Percentiles rank a stretch among this genome's conserved stretches.
phyloP scores from a whole-genome alignment of 345 rosid genomes.

The Gossypium bickii region DNA sequence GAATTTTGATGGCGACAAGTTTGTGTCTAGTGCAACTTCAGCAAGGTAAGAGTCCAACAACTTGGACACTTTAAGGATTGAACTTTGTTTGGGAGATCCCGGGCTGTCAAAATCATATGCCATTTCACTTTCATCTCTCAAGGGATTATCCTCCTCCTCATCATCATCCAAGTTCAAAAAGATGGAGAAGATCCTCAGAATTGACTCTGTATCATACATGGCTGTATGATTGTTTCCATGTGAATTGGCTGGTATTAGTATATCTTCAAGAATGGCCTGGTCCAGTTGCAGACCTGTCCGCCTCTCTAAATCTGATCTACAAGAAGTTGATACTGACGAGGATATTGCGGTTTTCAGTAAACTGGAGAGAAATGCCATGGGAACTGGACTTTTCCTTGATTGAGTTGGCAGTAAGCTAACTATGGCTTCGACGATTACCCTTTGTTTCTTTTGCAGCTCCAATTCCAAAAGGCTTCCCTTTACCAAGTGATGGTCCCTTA shows the following conservation, averaged over 20 bases:
- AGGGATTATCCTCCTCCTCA: slow-evolving; percentile 55
- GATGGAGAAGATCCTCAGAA: slow-evolving; percentile 76
- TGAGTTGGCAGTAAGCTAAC: slow-evolving; percentile 79
- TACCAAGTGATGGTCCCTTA: slow-evolving; percentile 49
- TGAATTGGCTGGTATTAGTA: slow-evolving; percentile 66
- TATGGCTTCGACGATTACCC: slow-evolving; percentile 67
- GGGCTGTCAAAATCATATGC: slow-evolving; percentile 81
- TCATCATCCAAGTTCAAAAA: slow-evolving; percentile 87
- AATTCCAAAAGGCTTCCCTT: slow-evolving; percentile 54
- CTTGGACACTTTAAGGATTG: slow-evolving; percentile 87
- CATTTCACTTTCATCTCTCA: slow-evolving; percentile 79
- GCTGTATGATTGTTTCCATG: slow-evolving; percentile 49
- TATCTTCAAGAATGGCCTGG: slow-evolving; percentile 95
- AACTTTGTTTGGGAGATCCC: slow-evolving; percentile 90
- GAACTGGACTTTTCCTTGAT: slow-evolving; percentile 80
- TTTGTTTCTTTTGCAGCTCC: slow-evolving; percentile 75
- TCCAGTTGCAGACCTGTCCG: slow-evolving; percentile 88
- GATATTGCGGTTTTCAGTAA: slow-evolving; percentile 71
- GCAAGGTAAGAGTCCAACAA: slow-evolving; percentile 77
- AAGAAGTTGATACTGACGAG: slow-evolving; percentile 51
- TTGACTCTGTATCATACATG: slow-evolving; percentile 77
- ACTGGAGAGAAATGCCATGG: slow-evolving; percentile 89
- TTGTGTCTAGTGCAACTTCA: slow-evolving; percentile 84
- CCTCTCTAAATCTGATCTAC: slow-evolving; percentile 78
- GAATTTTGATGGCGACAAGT: slow-evolving; percentile 68